phyloP scores from a whole-genome alignment of 352 stramenopile genomes.

The Globisporangium recalcitrans region DNA sequence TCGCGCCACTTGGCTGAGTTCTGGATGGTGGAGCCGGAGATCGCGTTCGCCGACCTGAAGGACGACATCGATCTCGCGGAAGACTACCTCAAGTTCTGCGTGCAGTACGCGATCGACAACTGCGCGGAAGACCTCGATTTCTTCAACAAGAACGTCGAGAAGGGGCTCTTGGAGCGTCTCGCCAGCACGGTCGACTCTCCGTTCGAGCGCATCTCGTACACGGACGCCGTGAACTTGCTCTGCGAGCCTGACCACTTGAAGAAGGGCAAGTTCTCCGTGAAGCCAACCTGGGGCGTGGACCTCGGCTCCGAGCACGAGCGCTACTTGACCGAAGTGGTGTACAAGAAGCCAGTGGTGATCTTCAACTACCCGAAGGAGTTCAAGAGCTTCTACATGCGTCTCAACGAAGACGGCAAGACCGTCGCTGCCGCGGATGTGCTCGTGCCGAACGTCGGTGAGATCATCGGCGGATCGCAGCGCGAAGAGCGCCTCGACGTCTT shows the following conservation, averaged over 20 bases:
- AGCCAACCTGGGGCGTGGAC: conserved; percentile 93
- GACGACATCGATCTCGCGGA: conserved; percentile 95
- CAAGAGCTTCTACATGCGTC: conserved; percentile 99
- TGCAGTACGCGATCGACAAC: conserved; percentile 90
- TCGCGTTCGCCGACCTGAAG: conserved; percentile 85
- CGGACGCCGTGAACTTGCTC: conserved; percentile 92
- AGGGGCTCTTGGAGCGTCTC: conserved; percentile 77
- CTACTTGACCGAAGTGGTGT: conserved; percentile 91
- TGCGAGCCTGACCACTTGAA: conserved; percentile 76
- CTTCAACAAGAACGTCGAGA: conserved; percentile 92
- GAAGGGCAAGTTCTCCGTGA: conserved; percentile 85
- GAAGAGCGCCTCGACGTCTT: conserved; percentile 93
- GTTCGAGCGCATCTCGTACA: conserved; percentile 90
- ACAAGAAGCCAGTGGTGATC: conserved; percentile 93
- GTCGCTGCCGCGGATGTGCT: conserved; percentile 97
- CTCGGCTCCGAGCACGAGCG: conserved; percentile 97
- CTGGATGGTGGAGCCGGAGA: conserved; percentile 98
- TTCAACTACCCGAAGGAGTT: conserved; percentile 98
- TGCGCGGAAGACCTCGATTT: conserved; percentile 92
- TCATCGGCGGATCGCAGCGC: conserved; percentile 97
- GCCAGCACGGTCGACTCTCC: conserved; percentile 37
- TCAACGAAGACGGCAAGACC: conserved; percentile 96
- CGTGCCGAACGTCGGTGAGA: conserved; percentile 94
- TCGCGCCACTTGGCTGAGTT: conserved; percentile 97
- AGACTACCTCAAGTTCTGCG: conserved; percentile 95